Conservation (phyloP, 176 grass and related monocot species). For the Leersia perrieri region DNA sequence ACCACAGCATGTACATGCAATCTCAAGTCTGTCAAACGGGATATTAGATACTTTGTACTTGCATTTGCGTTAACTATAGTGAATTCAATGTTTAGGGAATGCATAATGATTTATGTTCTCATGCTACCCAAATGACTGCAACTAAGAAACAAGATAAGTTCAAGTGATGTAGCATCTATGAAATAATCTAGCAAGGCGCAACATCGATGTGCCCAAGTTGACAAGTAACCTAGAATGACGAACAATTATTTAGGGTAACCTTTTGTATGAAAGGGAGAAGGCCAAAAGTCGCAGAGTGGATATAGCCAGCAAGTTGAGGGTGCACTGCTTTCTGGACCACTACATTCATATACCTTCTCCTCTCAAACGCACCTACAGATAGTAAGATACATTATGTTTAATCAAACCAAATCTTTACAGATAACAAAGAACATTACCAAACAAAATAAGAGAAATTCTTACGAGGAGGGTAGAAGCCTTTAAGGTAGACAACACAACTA, state of each 20-base stretch:
- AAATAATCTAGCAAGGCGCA: neutral
- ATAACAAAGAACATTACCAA: neutral
- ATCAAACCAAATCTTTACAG: constrained; percentile 10
- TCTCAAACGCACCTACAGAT: constrained; percentile 81
- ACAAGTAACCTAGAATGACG: neutral
- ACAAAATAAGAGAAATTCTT: constrained; percentile 19
- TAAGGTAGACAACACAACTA: constrained; percentile 93
- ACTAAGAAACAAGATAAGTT: neutral
- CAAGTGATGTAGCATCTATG: neutral
- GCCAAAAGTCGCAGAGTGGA: constrained; percentile 58
- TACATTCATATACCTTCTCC: constrained; percentile 98
- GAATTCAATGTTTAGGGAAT: neutral
- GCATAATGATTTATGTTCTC: neutral
- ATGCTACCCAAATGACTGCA: neutral
- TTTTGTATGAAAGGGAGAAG: constrained; percentile 82
- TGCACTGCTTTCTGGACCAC: constrained; percentile 88
- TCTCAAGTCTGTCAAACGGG: neutral
- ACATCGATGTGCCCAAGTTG: neutral
- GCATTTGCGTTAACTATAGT: neutral
- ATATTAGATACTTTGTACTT: neutral
- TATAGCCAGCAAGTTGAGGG: constrained; percentile 66
- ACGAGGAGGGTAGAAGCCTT: constrained; percentile 83
- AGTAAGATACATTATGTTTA: constrained; percentile 25
- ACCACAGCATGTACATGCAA: neutral
- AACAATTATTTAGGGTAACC: constrained; percentile 36